Conservation (phyloP, 2,329 filamentous ascomycete species). For the Phaeomoniella chlamydospora region DNA sequence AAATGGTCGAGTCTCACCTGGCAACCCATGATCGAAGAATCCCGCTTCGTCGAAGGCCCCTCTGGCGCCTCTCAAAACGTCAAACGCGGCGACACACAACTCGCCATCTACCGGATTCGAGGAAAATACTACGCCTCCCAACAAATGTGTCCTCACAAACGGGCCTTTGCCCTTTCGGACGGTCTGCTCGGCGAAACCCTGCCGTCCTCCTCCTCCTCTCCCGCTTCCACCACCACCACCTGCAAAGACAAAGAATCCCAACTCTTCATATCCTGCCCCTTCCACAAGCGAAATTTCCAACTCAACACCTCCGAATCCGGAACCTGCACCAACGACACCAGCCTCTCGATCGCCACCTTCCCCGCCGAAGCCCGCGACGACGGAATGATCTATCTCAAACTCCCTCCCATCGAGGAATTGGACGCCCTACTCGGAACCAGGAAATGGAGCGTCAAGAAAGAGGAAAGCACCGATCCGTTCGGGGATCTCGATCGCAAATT, state of each 20-base stretch:
- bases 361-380: conserved; percentile 59
- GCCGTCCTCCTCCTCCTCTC: background rate
- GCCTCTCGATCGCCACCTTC: conserved; percentile 71
- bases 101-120: conserved; percentile 72
- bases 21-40: conserved; percentile 63
- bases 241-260: conserved; percentile 34
- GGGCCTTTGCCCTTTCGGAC: conserved; percentile 77
- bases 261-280: conserved; percentile 77
- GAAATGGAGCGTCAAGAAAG: conserved; percentile 65
- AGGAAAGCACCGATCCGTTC: conserved; percentile 45
- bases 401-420: conserved; percentile 68
- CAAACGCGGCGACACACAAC: conserved; percentile 77
- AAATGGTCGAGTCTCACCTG: conserved; percentile 54
- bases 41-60: conserved; percentile 53
- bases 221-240: conserved; percentile 11
- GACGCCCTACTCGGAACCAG: conserved; percentile 64
- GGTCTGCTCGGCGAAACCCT: conserved; percentile 57
- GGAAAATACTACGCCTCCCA: conserved; percentile 75
- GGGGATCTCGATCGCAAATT: conserved; percentile 39
- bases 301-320: conserved; percentile 39
- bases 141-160: conserved; percentile 91
- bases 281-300: conserved; percentile 82
- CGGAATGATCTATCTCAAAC: conserved; percentile 63
- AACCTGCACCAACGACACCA: conserved; percentile 56
- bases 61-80: conserved; percentile 64